phyloP scores from a whole-genome alignment of 1,139 yeast genomes.

The Petasospora rhodanensis region DNA sequence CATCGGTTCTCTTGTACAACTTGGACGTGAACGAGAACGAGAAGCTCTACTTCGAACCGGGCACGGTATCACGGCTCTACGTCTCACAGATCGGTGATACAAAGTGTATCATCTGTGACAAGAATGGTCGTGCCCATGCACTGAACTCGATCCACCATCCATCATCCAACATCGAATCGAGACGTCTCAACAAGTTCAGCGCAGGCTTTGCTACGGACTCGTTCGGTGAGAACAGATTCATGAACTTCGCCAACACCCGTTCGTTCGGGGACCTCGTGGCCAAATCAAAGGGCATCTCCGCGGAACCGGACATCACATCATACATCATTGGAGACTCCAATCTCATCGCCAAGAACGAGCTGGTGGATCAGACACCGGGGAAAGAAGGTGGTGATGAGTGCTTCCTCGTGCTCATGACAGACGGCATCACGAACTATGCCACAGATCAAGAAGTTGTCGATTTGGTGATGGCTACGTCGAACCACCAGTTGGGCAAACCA shows the following conservation, averaged over 20 bases:
- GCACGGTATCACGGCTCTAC: slow-evolving; percentile 63
- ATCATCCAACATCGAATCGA: slow-evolving; percentile 71
- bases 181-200: slow-evolving; percentile 64
- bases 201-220: slow-evolving; percentile 81
- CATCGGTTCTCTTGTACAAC: slow-evolving; percentile 66
- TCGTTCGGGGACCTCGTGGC: slow-evolving; percentile 86
- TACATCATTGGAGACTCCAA: slow-evolving; percentile 55
- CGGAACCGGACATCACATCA: slow-evolving; percentile 86
- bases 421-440: slow-evolving; percentile 78
- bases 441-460: slow-evolving; percentile 93
- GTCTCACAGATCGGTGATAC: slow-evolving; percentile 97
- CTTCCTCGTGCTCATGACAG: slow-evolving; percentile 72
- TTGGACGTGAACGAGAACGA: slow-evolving; percentile 32
- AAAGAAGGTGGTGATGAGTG: slow-evolving; percentile 67
- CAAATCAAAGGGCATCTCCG: slow-evolving; percentile 78
- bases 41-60: slow-evolving; percentile 64
- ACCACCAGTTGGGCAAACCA: slow-evolving; percentile 72
- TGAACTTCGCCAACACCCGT: slow-evolving; percentile 82
- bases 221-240: slow-evolving; percentile 85
- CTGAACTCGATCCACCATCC: slow-evolving; percentile 86
- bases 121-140: slow-evolving; percentile 71
- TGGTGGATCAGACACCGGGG: slow-evolving; percentile 31
- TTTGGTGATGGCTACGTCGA: slow-evolving; percentile 68
- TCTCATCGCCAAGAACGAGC: slow-evolving; percentile 21
- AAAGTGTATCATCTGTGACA: slow-evolving; percentile 75